Conservation (phyloP, 75 land plant genomes). For the Cunninghamia lanceolata region DNA sequence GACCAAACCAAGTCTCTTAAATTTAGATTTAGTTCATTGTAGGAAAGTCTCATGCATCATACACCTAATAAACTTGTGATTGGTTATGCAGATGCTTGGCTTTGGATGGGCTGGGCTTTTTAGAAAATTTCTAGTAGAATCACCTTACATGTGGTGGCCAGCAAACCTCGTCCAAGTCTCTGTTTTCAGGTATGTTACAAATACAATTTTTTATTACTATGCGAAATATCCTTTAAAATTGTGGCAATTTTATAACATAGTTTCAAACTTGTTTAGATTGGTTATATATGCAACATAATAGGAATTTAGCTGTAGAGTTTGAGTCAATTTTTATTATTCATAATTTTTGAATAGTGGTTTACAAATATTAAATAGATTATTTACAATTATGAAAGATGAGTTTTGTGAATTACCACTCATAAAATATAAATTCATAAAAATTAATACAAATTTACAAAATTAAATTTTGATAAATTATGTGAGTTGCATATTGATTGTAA, state of each 20-base stretch:
- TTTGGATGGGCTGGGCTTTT: constrained; percentile 90
- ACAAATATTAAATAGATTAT: neutral
- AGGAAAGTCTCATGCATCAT: neutral
- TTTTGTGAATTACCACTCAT: too few species aligned
- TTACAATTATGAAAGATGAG: too few species aligned
- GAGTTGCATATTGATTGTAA: neutral
- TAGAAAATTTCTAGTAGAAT: constrained; percentile 58
- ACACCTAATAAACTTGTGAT: neutral
- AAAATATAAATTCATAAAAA: neutral
- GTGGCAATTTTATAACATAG: neutral
- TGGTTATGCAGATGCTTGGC: constrained; percentile 52
- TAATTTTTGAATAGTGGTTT: too few species aligned
- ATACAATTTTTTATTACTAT: neutral
- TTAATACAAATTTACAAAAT: too few species aligned
- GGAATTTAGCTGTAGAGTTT: too few species aligned
- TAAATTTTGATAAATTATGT: too few species aligned
- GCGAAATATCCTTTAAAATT: neutral
- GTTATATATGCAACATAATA: neutral
- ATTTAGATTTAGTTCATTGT: neutral
- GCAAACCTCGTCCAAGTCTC: constrained; percentile 64
- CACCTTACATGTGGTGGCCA: constrained; percentile 92
- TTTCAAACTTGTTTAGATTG: neutral
- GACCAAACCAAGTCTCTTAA: too few species aligned
- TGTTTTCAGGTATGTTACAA: constrained; percentile 53
- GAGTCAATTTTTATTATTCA: too few species aligned